A percentile compares a stretch with the other conserved stretches of the same genome.
phyloP scores from a whole-genome alignment of 306 rosid genomes.

The Begonia fuchsioides region DNA sequence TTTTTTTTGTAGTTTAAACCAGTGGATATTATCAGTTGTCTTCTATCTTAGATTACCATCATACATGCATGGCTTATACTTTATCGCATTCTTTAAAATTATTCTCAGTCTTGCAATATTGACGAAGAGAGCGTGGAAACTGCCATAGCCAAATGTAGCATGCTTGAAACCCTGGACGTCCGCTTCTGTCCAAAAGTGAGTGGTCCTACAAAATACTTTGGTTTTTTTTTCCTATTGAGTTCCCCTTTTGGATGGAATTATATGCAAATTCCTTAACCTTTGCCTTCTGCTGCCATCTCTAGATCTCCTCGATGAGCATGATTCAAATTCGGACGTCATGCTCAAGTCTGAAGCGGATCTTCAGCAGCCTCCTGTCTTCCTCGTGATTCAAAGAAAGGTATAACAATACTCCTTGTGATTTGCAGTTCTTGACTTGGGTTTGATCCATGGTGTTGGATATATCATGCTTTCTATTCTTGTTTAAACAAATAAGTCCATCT shows the following conservation, averaged over 20 bases:
- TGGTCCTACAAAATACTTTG: neutral
- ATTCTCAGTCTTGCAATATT: conserved; percentile 61
- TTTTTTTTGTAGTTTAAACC: no score
- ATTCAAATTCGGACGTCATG: conserved; percentile 52
- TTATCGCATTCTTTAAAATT: neutral
- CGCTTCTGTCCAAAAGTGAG: conserved; percentile 90
- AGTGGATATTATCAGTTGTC: no score
- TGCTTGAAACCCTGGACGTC: conserved; percentile 96
- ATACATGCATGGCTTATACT: no score
- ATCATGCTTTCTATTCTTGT: no score
- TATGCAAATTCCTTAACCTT: neutral
- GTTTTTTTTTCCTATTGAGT: no score
- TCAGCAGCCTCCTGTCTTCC: conserved; percentile 70
- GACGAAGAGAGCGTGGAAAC: conserved; percentile 70
- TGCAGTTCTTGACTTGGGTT: no score
- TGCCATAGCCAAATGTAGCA: conserved; percentile 67
- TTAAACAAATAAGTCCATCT: no score
- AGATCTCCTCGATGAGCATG: conserved; percentile 65
- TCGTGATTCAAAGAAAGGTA: conserved; percentile 11
- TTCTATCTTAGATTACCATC: no score
- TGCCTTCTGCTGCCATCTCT: conserved; percentile 9
- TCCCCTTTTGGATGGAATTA: no score
- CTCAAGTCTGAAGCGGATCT: conserved; percentile 86
- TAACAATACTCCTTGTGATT: no score
- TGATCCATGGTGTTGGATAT: no score